Base-by-base conservation (phyloP, 257 asterid species). In the Nicotiana benthamiana region DNA sequence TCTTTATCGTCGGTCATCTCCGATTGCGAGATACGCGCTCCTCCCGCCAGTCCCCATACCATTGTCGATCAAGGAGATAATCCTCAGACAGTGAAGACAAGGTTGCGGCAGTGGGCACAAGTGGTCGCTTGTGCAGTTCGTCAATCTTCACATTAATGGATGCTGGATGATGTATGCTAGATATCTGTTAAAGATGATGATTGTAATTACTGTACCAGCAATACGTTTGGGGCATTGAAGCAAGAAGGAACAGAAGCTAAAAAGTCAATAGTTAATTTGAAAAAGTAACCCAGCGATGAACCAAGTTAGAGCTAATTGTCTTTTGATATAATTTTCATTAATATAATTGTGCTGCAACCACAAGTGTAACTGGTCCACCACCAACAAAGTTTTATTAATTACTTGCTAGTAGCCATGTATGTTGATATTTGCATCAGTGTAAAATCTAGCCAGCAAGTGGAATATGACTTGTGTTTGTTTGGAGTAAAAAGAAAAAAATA, bases 31-130 rank as follows among this genome's bases (percentile, higher is more conserved):
- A 46, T 83, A 56, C 88, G 8, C 79, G 82, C 16, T 88, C 95
- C n/a, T 89, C 92, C 28, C 15, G 91, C 84, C 18, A 91, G 93
- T 80, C 91, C 95, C 60, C 91, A 79, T 81, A 77, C 92, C 80
- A 87, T 91, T 46, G 78, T 88, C 74, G 86, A 82, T 53, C 87
- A 92, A 0, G 97, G 90, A 57, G 92, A 91, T 40, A 88, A 87
- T 87, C 95, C 95, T 53, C 87, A 91, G 84, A 82, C 83, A 59
- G 87, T 92, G 89, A 92, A 92, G 91, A 91, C 93, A 36, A 91
- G 89, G 87, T 82, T 92, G 84, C 87, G 86, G 78, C 97, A 89
- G 80, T 92, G 97, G 97, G 95, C 94, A 62, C 97, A 90, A 82
- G 94, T 90, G 75, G 97, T 92, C 80, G 95, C 89, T n/a, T 91